Base-by-base conservation (phyloP, 2,329 filamentous ascomycete species). In the Atkinsonella hypoxylon region DNA sequence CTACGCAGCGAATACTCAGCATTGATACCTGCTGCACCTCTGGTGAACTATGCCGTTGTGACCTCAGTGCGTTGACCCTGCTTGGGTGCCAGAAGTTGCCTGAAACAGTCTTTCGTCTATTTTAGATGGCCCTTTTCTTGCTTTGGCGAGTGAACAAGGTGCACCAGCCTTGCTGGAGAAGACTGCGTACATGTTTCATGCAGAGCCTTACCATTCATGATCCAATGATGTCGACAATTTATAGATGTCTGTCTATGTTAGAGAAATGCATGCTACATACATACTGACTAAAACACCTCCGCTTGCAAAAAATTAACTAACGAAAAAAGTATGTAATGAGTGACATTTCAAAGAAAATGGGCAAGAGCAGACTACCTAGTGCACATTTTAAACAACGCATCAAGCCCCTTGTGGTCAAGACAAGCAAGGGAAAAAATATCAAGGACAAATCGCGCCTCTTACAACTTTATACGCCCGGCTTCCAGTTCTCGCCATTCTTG, bases 381-480 rank as follows among this genome's bases (percentile, higher is more conserved):
- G 2, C 20, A 22, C 20, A 13, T 3, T 44, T n/a, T 9, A 12
- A 44, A 17, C 26, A 32, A 32, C 4, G n/a, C 22, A 44, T 10
- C 5, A 18, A 45, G 26, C 26, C 2, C n/a, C n/a, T n/a, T n/a
- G n/a, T n/a, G n/a, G n/a, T n/a, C n/a, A n/a, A n/a, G n/a, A n/a
- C n/a, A n/a, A n/a, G n/a, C n/a, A 31, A 45, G 31, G 9, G 11
- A 8, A 31, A 13, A 32, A 32, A 18, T 17, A 26, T 12, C 34
- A 17, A 13, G 12, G 32, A 9, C 43, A 15, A 10, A 36, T 22
- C 26, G 4, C 7, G 26, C 4, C 20, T 32, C 50, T 51, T 63
- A 91, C 55, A 94, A 67, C 70, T 83, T 91, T 18, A 87, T 83
- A 54, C 74, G 74, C 1, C 88, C 88, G 1, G 69, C 79, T 38